Evolutionary conservation across 1,139 yeast genomes (phyloP), one percentile per base, ranked within the genome.

Genomic region (Barnettozyma hawaiiensis): DNA sequence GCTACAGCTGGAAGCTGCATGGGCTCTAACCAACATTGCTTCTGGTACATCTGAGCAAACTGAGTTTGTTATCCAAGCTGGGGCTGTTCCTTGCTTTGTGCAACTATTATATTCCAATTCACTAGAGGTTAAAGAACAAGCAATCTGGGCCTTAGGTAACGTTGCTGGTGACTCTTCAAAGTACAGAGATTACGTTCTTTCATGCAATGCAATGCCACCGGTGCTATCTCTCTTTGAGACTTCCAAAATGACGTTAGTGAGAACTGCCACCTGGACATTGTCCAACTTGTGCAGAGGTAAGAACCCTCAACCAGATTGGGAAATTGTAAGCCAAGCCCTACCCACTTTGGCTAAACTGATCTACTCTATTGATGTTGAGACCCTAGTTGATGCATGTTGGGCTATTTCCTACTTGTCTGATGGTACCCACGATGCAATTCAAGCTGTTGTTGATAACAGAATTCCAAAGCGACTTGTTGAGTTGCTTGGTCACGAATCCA

Each of bases 91-190:
- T 19, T 69, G 80, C 47, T 89, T 92, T 66, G 96, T 92, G 38
- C 76, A 82, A 53, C 73, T 94, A 54, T 74, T 94, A 55, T 75
- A 77, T 55, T 84, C 96, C 7, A 80, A 78, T 48, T 86, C 95
- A 39, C 71, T 81, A 44, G 98, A 94, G 61, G 97, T 94, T 46
- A 86, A 87, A 65, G 98, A 92, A 63, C 98, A 92, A 69, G 97
- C 97, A 18, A 92, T 92, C 55, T 92, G 98, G 98, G 98, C 98
- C 31, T 72, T 92, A 56, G 98, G 98, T 66, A 94, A 92, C 64
- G 96, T 92, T 63, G 97, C 98, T 24, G 98, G 98, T 65, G 98
- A 92, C 64, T 85, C 96, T 18, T 76, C 96, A 15, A 73, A 73
- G 43, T 87, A 82, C 71, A 79, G 98, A 68, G 97, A 92, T 66